phyloP scores from a whole-genome alignment of 208 protist species.

The Endotrypanum monterogeii region DNA sequence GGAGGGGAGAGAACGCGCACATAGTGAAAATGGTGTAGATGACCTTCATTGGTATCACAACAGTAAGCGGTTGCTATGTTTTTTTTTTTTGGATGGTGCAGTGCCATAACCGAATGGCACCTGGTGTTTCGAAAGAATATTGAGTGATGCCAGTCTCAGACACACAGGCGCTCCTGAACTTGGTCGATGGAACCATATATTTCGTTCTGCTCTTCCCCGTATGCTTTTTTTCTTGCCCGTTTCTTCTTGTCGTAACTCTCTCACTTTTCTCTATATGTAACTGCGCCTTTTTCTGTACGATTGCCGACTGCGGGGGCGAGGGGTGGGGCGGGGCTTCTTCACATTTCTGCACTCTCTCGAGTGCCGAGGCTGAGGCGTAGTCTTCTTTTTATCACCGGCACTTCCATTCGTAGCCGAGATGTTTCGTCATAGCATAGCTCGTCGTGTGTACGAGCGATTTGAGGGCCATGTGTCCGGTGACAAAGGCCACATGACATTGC shows the following conservation, averaged over 20 bases:
- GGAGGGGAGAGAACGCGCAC: too few species aligned
- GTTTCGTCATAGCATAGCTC: conserved; percentile 25
- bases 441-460: conserved; percentile 38
- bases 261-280: neutral
- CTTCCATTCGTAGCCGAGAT: conserved; percentile 4
- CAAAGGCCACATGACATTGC: conserved; percentile 84
- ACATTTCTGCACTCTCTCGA: neutral
- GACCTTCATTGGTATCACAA: too few species aligned
- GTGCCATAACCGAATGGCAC: too few species aligned
- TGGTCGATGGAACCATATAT: too few species aligned
- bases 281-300: neutral
- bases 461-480: conserved; percentile 71
- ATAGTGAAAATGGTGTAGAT: too few species aligned
- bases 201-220: conserved; percentile 10
- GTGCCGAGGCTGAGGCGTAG: neutral
- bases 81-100: too few species aligned
- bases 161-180: neutral
- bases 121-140: neutral
- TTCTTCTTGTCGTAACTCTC: conserved; percentile 5
- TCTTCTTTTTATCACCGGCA: neutral
- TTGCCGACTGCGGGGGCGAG: too few species aligned
- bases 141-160: neutral
- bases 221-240: neutral
- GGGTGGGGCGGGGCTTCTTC: neutral
- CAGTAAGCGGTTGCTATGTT: too few species aligned